phyloP scores from a whole-genome alignment of 1,284 basidiomycete genomes.

The Rhodotorula sp. region DNA sequence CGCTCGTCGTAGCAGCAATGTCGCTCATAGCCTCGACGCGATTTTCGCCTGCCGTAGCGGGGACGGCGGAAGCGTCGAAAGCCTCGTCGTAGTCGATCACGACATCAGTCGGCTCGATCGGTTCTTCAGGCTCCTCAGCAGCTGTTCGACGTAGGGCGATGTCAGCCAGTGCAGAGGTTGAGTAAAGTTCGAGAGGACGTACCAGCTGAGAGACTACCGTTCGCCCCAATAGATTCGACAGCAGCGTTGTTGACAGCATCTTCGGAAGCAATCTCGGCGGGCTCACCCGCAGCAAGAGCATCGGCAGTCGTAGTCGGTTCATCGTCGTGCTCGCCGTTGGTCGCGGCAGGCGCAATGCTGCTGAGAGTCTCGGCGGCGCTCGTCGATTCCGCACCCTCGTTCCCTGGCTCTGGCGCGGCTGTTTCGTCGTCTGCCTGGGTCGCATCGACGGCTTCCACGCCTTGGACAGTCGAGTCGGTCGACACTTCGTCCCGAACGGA shows the following conservation, averaged over 20 bases:
- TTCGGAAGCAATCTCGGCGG: background rate
- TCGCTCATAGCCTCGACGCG: background rate
- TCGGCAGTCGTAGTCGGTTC: background rate
- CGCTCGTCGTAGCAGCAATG: background rate
- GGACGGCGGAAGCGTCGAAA: conserved; percentile 9
- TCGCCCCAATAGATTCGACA: background rate
- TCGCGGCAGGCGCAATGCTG: no score
- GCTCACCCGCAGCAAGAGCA: background rate
- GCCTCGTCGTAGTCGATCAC: conserved; percentile 39
- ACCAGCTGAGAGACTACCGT: background rate
- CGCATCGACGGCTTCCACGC: no score
- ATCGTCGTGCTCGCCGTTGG: background rate
- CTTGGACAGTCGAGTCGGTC: no score
- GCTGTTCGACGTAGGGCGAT: background rate
- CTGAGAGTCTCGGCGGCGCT: no score
- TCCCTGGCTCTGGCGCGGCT: no score
- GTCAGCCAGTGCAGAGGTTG: background rate
- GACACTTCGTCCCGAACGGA: background rate
- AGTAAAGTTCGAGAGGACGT: background rate
- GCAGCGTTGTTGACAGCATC: conserved; percentile 4
- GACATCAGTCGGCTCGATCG: conserved; percentile 24
- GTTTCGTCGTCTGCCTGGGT: no score
- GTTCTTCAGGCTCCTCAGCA: background rate
- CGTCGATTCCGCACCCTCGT: no score
- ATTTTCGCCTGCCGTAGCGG: background rate